These are phyloP conservation scores for Claviceps maximensis DNA, from an alignment of 2,329 filamentous ascomycete species.

Conservation along the genomic window DNA sequence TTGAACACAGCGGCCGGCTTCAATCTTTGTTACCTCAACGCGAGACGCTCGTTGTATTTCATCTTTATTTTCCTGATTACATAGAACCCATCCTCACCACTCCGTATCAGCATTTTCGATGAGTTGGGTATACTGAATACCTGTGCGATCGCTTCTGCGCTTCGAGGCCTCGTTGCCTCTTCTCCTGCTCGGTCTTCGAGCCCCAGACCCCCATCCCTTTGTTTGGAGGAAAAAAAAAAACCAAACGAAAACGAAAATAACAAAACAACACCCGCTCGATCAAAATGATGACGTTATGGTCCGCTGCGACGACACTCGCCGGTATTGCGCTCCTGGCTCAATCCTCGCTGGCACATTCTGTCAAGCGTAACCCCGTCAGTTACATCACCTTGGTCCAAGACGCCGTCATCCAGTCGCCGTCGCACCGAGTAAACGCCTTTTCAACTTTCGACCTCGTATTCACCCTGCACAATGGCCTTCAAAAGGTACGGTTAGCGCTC, in stretches of 20 bases:
- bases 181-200: not conserved
- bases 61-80: not conserved
- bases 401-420: constrained; percentile 63
- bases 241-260: no score
- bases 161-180: constrained; percentile 1
- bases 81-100: not conserved
- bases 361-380: constrained; percentile 61
- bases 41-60: no score
- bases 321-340: constrained; percentile 12
- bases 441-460: constrained; percentile 82
- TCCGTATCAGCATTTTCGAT: not conserved
- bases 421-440: constrained; percentile 63
- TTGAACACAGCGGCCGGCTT: no score
- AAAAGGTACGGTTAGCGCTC: constrained; percentile 65
- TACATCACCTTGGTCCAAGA: constrained; percentile 63
- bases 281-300: constrained; percentile 15
- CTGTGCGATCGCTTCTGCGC: constrained; percentile 1
- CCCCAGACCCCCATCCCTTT: no score
- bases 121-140: not conserved
- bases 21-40: no score
- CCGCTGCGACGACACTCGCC: constrained; percentile 12
- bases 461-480: constrained; percentile 49
- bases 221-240: no score
- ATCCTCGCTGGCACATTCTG: constrained; percentile 44
- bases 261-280: no score